phyloP scores from a whole-genome alignment of 2,329 filamentous ascomycete genomes.

The Diaporthe longicolla region DNA sequence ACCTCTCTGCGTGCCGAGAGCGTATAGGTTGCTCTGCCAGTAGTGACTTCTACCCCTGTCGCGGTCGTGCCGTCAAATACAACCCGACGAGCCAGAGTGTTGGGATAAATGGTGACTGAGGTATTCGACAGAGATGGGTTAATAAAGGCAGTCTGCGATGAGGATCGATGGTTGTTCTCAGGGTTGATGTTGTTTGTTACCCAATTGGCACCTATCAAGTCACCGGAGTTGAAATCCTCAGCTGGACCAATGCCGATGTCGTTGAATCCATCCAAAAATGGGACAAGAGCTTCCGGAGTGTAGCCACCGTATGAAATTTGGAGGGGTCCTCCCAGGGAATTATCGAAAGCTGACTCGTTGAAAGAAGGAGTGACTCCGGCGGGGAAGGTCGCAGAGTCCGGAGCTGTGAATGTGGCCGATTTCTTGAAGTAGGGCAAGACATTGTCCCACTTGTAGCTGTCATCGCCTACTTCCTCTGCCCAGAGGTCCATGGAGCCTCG shows the following conservation, averaged over 20 bases:
- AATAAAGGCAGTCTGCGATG: constrained; percentile 18
- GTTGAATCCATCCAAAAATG: constrained; percentile 17
- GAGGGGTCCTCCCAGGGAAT: neutral
- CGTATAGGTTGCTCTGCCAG: constrained; percentile 37
- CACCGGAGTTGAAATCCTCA: constrained; percentile 17
- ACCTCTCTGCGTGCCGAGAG: constrained; percentile 50
- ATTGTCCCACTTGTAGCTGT: constrained; percentile 21
- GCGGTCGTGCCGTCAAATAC: constrained; percentile 41
- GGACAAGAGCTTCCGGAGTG: constrained; percentile 7
- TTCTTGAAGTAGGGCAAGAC: constrained; percentile 25
- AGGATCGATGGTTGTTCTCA: constrained; percentile 9
- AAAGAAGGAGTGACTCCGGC: neutral
- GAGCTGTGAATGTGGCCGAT: constrained; percentile 2
- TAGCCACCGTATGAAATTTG: constrained; percentile 17
- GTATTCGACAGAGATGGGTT: neutral
- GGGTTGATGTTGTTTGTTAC: constrained; percentile 23
- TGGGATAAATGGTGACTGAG: constrained; percentile 6
- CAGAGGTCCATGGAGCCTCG: constrained; percentile 14
- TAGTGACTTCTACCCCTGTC: constrained; percentile 47
- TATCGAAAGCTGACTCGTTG: constrained; percentile 10
- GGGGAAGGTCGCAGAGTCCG: constrained; percentile 4
- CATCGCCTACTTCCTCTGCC: constrained; percentile 5
- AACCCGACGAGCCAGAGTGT: constrained; percentile 22
- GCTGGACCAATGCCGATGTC: neutral
- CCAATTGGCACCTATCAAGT: constrained; percentile 10